Evolutionary conservation across 176 grass and related monocot genomes (phyloP), one percentile per base, ranked within the genome.

Genomic region (Oryza longistaminata): DNA sequence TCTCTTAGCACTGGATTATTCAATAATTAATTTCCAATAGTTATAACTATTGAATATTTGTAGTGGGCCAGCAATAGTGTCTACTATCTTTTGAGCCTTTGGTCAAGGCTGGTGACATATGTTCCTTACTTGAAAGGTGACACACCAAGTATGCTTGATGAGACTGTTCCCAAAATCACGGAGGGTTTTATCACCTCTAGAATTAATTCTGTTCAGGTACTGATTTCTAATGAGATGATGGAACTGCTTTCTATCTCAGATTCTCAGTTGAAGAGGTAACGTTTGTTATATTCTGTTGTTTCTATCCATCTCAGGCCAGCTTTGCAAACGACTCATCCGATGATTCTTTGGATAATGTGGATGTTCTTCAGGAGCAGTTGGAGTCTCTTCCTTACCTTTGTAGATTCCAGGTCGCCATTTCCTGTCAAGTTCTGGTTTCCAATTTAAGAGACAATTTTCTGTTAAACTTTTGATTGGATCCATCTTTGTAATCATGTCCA

Each of bases 61-160:
- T 45, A 99, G 97, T 99, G 97, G 97, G 97, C 93, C 49, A 99
- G 97, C 88, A 99, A 88, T 55, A 99, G 97, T 82, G 88, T 99
- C 27, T 99, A 96, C 81, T 99, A 99, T 80, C 91, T 99, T 83
- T 77, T 99, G 62, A 92, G 97, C 34, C 92, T 99, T 64, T 99
- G 97, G 97, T 99, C 93, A 42, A 94, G 97, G 85, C 77, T 99
- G 83, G 97, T 99, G 66, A 99, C 97, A 81, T 99, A 93, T 31
- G 92, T 99, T 22, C 97, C 97, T 87, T 99, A 99, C 83, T 89
- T 99, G 88, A 99, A 99, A 89, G 97, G 97, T 0, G 93, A 96
- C 85, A 91, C 90, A 75, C 93, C 97, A 76, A 96, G 93, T 87
- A 71, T 96, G 76, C 91, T 99, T 50, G 97, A 96, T 93, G 92